Percentiles rank a stretch among this genome's conserved stretches.
phyloP scores from a whole-genome alignment of 495 filamentous ascomycete genomes.

The Talaromyces nanjingensis region DNA sequence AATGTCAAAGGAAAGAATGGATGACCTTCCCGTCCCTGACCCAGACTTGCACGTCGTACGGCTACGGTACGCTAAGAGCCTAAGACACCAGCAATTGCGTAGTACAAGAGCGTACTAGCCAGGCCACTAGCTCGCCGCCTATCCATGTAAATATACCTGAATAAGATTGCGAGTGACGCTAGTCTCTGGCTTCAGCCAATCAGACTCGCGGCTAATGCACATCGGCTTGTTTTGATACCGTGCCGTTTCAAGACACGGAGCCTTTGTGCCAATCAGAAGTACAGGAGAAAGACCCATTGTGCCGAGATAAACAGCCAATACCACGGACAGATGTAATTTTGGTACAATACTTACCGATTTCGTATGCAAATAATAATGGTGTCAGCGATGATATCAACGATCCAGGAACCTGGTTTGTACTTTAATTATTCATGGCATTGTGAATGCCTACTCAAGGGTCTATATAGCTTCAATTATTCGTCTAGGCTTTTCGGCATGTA shows the following conservation, averaged over 20 bases:
- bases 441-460: too few relatives aligned
- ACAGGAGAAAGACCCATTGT: not conserved
- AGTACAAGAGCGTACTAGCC: not conserved
- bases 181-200: not conserved
- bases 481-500: not conserved
- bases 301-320: not conserved
- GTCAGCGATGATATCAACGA: too few relatives aligned
- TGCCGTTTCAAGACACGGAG: not conserved
- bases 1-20: constrained; percentile 3
- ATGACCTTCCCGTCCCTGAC: not conserved
- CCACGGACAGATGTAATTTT: not conserved
- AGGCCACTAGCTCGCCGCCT: too few relatives aligned
- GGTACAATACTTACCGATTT: not conserved
- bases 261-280: not conserved
- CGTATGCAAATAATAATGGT: not conserved
- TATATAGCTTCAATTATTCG: too few relatives aligned
- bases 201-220: not conserved
- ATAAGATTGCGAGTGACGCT: not conserved
- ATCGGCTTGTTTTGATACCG: not conserved
- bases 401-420: not conserved
- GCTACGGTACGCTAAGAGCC: not conserved
- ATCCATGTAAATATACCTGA: not conserved
- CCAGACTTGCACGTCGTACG: not conserved
- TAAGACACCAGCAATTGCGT: not conserved
- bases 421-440: not conserved